Evolutionary conservation across 495 filamentous ascomycete genomes (phyloP).

Genomic region (Neurospora intermedia): DNA sequence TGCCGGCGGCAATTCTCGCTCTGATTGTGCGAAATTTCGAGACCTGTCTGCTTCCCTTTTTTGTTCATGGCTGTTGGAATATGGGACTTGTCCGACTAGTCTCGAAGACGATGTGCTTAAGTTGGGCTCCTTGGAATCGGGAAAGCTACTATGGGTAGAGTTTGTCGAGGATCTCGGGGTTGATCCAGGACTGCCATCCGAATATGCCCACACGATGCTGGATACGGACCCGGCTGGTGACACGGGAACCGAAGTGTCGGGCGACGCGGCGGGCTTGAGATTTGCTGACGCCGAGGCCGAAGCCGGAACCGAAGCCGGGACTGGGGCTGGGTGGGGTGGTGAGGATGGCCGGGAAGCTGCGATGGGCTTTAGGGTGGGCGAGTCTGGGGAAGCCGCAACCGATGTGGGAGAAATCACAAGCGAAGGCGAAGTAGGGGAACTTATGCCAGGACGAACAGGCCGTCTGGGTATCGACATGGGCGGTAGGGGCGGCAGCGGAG

Average conservation of each 20-base stretch:
- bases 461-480: constrained; percentile 20
- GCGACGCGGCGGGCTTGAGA: constrained; percentile 3
- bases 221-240: constrained; percentile 31
- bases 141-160: constrained; percentile 23
- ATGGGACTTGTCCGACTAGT: constrained; percentile 2
- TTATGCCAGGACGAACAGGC: constrained; percentile 16
- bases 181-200: constrained; percentile 27
- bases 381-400: constrained; percentile 1
- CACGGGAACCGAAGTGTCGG: neutral
- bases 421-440: neutral
- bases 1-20: constrained; percentile 23
- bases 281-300: neutral
- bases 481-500: constrained; percentile 21
- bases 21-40: constrained; percentile 1
- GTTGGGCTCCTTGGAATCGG: constrained; percentile 25
- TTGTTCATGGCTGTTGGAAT: constrained; percentile 16
- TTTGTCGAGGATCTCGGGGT: constrained; percentile 22
- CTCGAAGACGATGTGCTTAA: constrained; percentile 19
- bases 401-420: neutral
- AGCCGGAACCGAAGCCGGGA: neutral
- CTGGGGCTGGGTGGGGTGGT: neutral
- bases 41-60: constrained; percentile 5
- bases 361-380: neutral
- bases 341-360: neutral
- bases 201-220: constrained; percentile 36